Base-by-base conservation (phyloP, 148 eudicot genomes). In the Fagopyrum homotropicum region DNA sequence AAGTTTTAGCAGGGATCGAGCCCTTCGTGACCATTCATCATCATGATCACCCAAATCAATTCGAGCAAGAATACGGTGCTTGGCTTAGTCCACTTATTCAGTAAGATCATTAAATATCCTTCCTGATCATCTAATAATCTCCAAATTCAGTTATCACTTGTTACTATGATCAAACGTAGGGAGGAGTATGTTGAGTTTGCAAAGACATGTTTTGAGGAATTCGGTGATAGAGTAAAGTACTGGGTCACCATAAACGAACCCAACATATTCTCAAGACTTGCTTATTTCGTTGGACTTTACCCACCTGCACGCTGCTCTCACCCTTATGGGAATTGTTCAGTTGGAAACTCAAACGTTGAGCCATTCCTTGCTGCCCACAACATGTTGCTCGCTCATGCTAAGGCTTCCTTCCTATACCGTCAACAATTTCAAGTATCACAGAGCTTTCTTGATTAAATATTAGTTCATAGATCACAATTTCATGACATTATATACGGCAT, bases 221-320 rank as follows among this genome's bases (percentile, higher is more conserved):
- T 93, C 77, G 97, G 90, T 14, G 91, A 93, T 17, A 79, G 93
- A 75, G 97, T 93, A 43, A 91, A 84, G 86, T 50, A 88, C 45
- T 93, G 98, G 98, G 61, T 63, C 2, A 89, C 97, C 0, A 89
- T 93, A 78, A 93, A 91, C n/a, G 98, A 93, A 69, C 97, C 98
- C 43, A 91, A 89, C 73, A 50, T 93, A 49, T 77, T 80, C 26
- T 22, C 87, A 0, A 76, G 68, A 22, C 19, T 83, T 69, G 84
- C 82, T 0, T 91, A 91, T 61, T 81, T 77, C 12, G 45, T 35
- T 26, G 97, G 91, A 35, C 9, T 0, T 1, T 93, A 81, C 79
- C 96, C 98, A 14, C 98, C 98, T 0, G 83, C 78, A 8, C 97
- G 64, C 77, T 93, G 98, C 73, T 93, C 98, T 4, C 79, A 75